phyloP scores from a whole-genome alignment of 805 yeast species.

The Yarrowia sp. region DNA sequence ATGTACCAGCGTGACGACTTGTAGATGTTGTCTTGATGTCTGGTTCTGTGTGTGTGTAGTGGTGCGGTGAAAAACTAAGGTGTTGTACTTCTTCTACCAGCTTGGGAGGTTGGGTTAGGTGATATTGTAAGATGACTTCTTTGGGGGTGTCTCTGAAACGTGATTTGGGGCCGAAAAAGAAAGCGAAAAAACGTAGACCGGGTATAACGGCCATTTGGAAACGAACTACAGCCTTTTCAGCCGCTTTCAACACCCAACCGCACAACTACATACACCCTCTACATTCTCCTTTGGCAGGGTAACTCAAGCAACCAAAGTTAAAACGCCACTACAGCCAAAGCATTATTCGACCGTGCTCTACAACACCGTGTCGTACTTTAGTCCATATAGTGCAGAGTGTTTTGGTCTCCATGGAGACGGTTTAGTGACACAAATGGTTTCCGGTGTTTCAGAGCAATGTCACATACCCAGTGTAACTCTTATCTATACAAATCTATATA shows the following conservation, averaged over 20 bases:
- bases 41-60: slow-evolving; percentile 13
- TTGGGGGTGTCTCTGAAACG: too few species aligned
- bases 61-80: slow-evolving; percentile 24
- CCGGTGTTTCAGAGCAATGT: too few species aligned
- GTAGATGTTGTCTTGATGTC: slow-evolving; percentile 9
- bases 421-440: too few species aligned
- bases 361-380: slow-evolving; percentile 15
- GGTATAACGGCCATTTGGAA: too few species aligned
- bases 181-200: too few species aligned
- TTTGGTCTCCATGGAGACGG: too few species aligned
- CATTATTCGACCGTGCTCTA: neutral
- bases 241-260: too few species aligned
- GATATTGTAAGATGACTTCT: neutral
- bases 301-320: slow-evolving; percentile 13
- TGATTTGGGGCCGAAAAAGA: too few species aligned
- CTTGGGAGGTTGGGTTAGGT: slow-evolving; percentile 21
- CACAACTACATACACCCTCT: neutral
- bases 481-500: too few species aligned
- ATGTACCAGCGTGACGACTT: slow-evolving; percentile 1
- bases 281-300: neutral
- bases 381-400: too few species aligned
- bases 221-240: too few species aligned
- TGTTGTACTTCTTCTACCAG: neutral
- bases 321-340: slow-evolving; percentile 1
- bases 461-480: too few species aligned